Conservation (phyloP, 208 protist genomes). For the Trypanosoma cruzi region DNA sequence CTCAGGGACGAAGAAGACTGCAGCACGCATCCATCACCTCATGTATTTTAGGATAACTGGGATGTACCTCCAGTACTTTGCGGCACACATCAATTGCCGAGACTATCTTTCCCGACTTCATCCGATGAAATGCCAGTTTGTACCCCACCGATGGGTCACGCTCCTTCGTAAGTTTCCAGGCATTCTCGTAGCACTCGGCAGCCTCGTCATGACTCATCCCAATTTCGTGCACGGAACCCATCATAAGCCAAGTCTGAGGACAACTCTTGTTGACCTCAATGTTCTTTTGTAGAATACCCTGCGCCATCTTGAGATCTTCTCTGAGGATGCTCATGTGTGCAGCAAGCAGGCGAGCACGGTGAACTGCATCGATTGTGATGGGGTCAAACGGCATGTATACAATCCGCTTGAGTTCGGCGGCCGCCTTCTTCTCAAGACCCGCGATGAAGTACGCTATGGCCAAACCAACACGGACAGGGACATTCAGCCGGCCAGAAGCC, state of each 20-base stretch:
- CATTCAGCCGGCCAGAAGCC: slow-evolving; percentile 43
- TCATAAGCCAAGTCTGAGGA: slow-evolving; percentile 78
- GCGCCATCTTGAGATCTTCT: slow-evolving; percentile 82
- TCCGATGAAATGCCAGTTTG: slow-evolving; percentile 96
- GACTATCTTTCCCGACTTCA: slow-evolving; percentile 93
- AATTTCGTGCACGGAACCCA: slow-evolving; percentile 91
- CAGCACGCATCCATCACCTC: slow-evolving; percentile 94
- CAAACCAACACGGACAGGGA: slow-evolving; percentile 72
- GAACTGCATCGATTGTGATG: slow-evolving; percentile 39
- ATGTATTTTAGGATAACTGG: slow-evolving; percentile 92
- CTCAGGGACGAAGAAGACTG: slow-evolving; percentile 74
- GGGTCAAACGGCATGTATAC: slow-evolving; percentile 47
- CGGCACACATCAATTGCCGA: slow-evolving; percentile 95
- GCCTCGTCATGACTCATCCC: slow-evolving; percentile 90
- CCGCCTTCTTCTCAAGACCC: slow-evolving; percentile 70
- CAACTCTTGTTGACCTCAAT: slow-evolving; percentile 82
- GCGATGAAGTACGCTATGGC: slow-evolving; percentile 69
- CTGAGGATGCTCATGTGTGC: slow-evolving; percentile 86
- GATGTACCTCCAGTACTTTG: slow-evolving; percentile 85
- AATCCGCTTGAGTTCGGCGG: slow-evolving; percentile 72
- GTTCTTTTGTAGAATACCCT: slow-evolving; percentile 55
- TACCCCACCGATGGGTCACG: slow-evolving; percentile 91
- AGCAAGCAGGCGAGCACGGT: slow-evolving; percentile 87
- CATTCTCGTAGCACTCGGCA: slow-evolving; percentile 92
- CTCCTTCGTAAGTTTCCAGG: slow-evolving; percentile 92